Conservation (phyloP, 331 rosid species). For the Cucumis variabilis region DNA sequence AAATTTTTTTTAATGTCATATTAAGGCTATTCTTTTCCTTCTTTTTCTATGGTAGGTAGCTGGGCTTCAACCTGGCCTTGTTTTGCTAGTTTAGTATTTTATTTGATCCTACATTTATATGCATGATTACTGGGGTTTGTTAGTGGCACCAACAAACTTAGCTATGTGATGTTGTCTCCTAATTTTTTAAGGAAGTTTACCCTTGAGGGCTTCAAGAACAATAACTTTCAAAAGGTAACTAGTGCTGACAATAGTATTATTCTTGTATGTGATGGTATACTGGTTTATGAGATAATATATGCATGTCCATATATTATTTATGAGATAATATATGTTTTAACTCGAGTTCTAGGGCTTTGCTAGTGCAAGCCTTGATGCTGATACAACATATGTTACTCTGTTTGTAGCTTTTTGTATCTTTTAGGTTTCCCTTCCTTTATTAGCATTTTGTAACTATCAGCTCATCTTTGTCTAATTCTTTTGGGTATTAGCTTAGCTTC, state of each 20-base stretch:
- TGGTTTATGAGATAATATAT: no score
- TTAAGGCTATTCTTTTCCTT: slow-evolving; percentile 2
- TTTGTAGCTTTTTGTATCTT: no score
- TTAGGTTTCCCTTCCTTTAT: background rate
- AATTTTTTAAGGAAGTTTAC: background rate
- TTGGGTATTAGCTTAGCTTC: no score
- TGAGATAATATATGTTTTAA: no score
- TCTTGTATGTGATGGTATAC: no score
- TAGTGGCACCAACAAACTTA: background rate
- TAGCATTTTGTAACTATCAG: background rate
- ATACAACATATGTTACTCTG: no score
- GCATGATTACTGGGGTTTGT: slow-evolving; percentile 3
- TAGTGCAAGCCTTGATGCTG: no score
- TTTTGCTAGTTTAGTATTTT: background rate
- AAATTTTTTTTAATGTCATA: slow-evolving; percentile 7
- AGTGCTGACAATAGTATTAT: no score
- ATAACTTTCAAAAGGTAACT: no score
- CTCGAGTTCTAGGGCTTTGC: no score
- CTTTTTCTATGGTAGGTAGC: slow-evolving; percentile 50
- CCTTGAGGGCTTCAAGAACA: no score
- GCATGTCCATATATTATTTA: no score
- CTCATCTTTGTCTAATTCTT: background rate
- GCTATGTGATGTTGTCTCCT: background rate
- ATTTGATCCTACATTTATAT: background rate
- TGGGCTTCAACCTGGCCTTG: slow-evolving; percentile 53